Conservation (phyloP, 2,329 filamentous ascomycete species). For the Pestalotiopsis sp. region DNA sequence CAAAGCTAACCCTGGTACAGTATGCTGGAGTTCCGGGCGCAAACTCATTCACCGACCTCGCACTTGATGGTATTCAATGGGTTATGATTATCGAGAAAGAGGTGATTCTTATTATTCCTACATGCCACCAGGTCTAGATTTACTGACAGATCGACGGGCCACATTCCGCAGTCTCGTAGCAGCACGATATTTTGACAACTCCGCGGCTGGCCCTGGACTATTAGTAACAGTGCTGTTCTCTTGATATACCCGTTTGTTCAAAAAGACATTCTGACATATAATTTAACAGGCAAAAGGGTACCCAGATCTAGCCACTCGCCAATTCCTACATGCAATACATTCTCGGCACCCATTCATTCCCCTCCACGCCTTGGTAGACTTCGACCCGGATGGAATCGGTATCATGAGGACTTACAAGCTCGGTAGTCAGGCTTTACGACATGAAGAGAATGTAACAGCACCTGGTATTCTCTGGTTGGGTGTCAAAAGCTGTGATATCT, state of each 20-base stretch:
- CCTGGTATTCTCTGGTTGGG: constrained; percentile 68
- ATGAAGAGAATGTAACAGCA: constrained; percentile 57
- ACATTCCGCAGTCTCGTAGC: constrained; percentile 70
- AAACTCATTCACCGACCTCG: constrained; percentile 49
- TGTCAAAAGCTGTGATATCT: constrained; percentile 47
- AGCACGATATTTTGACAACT: constrained; percentile 55
- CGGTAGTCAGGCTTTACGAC: constrained; percentile 64
- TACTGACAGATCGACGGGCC: constrained; percentile 54
- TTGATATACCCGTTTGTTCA: background rate
- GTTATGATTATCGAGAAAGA: constrained; percentile 81
- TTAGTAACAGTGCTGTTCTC: constrained; percentile 61
- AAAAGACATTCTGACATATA: background rate
- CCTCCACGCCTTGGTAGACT: constrained; percentile 70
- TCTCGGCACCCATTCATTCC: constrained; percentile 50
- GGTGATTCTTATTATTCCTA: constrained; percentile 37
- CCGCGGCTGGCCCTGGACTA: constrained; percentile 57
- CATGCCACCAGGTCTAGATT: background rate
- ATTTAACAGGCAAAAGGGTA: constrained; percentile 73
- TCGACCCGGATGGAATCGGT: constrained; percentile 74
- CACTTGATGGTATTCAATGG: constrained; percentile 59
- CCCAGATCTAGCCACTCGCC: constrained; percentile 72
- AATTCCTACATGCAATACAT: constrained; percentile 62
- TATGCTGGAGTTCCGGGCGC: constrained; percentile 63
- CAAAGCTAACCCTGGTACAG: constrained; percentile 35
- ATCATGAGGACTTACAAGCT: constrained; percentile 76